Evolutionary conservation across 1,284 basidiomycete species (phyloP).

Genomic region (Rhizoctonia solani): DNA sequence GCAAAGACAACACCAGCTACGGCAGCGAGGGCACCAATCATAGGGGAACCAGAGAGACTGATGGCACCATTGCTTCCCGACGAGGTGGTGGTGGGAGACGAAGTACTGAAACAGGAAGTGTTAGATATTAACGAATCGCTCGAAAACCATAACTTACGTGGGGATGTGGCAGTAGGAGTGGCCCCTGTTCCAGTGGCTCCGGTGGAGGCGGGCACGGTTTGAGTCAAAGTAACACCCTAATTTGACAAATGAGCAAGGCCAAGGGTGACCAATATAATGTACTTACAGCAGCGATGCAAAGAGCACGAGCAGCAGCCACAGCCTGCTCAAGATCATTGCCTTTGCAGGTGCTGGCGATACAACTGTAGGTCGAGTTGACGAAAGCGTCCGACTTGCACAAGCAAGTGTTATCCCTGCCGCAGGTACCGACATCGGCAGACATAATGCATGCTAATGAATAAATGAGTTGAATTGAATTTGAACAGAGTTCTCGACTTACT

Average conservation of each 20-base stretch:
- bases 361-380: constrained; percentile 53
- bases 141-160: background rate
- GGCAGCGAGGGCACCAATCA: constrained; percentile 16
- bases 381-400: constrained; percentile 57
- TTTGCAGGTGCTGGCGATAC: constrained; percentile 53
- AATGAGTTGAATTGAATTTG: background rate
- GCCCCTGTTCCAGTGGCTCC: no score
- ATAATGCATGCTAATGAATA: constrained; percentile 5
- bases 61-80: constrained; percentile 6
- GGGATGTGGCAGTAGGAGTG: constrained; percentile 1
- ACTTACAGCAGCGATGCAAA: constrained; percentile 60
- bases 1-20: constrained; percentile 18
- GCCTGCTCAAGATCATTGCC: constrained; percentile 56
- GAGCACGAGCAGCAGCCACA: constrained; percentile 49
- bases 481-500: constrained; percentile 23
- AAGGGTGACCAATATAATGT: background rate
- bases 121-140: background rate
- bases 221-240: constrained; percentile 37
- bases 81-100: background rate
- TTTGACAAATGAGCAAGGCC: background rate
- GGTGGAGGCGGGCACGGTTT: constrained; percentile 23
- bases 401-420: constrained; percentile 55
- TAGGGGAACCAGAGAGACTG: background rate
- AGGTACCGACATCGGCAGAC: constrained; percentile 47
- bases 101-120: background rate